These are phyloP conservation scores for Plasmopara muralis DNA, from an alignment of 352 stramenopile species.

Conservation along the genomic window DNA sequence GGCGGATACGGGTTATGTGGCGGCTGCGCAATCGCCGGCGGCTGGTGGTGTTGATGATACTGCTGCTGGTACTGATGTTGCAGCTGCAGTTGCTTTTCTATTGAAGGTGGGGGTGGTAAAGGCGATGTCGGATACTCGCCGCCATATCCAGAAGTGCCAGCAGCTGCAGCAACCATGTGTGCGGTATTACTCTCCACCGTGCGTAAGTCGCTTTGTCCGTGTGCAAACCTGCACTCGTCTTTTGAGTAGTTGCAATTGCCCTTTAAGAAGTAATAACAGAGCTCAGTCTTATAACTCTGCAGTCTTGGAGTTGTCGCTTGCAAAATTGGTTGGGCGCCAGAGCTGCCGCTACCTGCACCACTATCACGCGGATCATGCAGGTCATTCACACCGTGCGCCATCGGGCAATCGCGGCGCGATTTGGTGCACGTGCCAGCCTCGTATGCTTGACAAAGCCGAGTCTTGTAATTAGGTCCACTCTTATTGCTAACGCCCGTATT, in stretches of 20 bases:
- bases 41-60: constrained; percentile 36
- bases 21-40: constrained; percentile 34
- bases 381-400: constrained; percentile 74
- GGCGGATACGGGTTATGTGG: constrained; percentile 22
- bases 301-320: constrained; percentile 50
- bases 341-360: constrained; percentile 7
- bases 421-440: constrained; percentile 67
- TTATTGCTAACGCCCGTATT: constrained; percentile 9
- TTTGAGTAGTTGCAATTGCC: constrained; percentile 86
- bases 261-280: constrained; percentile 87
- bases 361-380: constrained; percentile 63
- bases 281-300: constrained; percentile 86
- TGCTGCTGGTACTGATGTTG: constrained; percentile 67
- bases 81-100: constrained; percentile 50
- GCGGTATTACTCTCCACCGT: constrained; percentile 81
- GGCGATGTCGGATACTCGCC: constrained; percentile 22
- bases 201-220: constrained; percentile 69
- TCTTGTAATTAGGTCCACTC: constrained; percentile 58
- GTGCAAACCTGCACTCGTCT: constrained; percentile 83
- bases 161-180: constrained; percentile 37
- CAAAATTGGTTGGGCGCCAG: constrained; percentile 25
- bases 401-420: constrained; percentile 64
- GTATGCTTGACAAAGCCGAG: constrained; percentile 70
- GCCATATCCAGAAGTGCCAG: constrained; percentile 8
- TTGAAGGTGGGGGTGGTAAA: constrained; percentile 23